Base-by-base conservation (phyloP, 345 rosid genomes). In the Corchorus capsularis region DNA sequence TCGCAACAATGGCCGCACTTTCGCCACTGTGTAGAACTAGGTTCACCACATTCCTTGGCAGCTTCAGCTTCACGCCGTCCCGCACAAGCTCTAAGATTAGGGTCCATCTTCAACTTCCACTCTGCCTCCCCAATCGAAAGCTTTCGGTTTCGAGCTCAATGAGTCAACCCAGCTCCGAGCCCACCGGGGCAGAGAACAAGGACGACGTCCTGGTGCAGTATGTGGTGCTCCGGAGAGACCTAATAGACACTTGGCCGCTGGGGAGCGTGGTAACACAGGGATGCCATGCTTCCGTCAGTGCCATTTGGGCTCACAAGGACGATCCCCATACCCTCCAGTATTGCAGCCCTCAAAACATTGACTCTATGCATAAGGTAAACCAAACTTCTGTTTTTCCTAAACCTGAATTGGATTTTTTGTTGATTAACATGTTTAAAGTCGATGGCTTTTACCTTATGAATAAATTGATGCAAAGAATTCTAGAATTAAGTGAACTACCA, bases 251-350 rank as follows among this genome's bases (percentile, higher is more conserved):
- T 55, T 93, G 99, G 99, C 97, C 98, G 46, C 82, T 86, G 75
- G 99, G 97, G 55, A 96, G 98, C 87, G 87, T 96, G 63, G 92
- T 96, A 4, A 91, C 99, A 0, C 99, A 96, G 79, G 99, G 98
- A 8, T 96, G 98, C 74, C 99, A 96, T 77, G 96, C 99, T 71
- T 87, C 99, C 11, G 94, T 93, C 14, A 75, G 88, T 7, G 98
- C 96, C 67, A 85, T 93, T 60, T 92, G 99, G 97, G 79, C 78
- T 39, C 79, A 88, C 79, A 89, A 81, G 75, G 94, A 87, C 78
- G 94, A 96, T 82, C 88, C 87, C 15, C 70, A 80, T 62, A 91
- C 93, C 49, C 69, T 82, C 54, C 82, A 76, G 73, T 96, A 96
- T 70, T 93, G 99, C 69, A 83, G 90, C 78, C 90, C 96, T 22